phyloP scores from a whole-genome alignment of 1,139 yeast genomes.

The Sugiyamaella grinbergsii region DNA sequence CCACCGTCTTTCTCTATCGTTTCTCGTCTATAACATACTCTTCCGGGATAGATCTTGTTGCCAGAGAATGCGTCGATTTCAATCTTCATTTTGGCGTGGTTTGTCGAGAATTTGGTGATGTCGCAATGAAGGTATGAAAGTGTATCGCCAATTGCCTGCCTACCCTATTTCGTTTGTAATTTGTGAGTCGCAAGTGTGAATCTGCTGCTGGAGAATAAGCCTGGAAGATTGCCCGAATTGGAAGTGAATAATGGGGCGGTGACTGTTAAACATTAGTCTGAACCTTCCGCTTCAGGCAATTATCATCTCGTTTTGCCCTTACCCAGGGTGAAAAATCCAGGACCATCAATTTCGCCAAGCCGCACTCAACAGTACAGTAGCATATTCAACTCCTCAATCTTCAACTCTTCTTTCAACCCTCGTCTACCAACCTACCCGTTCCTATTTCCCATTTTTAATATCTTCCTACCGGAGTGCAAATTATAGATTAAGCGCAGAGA shows the following conservation, averaged over 20 bases:
- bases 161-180: background rate
- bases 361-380: constrained; percentile 10
- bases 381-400: constrained; percentile 1
- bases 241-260: too few relatives aligned
- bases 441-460: constrained; percentile 9
- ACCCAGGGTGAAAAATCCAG: background rate
- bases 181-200: constrained; percentile 5
- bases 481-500: constrained; percentile 71
- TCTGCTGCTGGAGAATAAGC: too few relatives aligned
- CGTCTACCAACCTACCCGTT: constrained; percentile 1
- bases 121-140: constrained; percentile 17
- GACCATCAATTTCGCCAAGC: background rate
- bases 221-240: too few relatives aligned
- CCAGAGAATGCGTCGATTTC: constrained; percentile 99
- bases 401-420: constrained; percentile 2
- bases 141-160: constrained; percentile 6
- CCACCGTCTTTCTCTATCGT: constrained; percentile 4
- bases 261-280: background rate
- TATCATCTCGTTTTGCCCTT: background rate
- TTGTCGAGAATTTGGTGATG: constrained; percentile 22
- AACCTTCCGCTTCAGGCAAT: background rate
- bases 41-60: constrained; percentile 99
- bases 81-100: constrained; percentile 75
- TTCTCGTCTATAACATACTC: constrained; percentile 46
- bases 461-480: constrained; percentile 79